Base-by-base conservation (phyloP, 805 yeast species). In the Candida caryicola region DNA sequence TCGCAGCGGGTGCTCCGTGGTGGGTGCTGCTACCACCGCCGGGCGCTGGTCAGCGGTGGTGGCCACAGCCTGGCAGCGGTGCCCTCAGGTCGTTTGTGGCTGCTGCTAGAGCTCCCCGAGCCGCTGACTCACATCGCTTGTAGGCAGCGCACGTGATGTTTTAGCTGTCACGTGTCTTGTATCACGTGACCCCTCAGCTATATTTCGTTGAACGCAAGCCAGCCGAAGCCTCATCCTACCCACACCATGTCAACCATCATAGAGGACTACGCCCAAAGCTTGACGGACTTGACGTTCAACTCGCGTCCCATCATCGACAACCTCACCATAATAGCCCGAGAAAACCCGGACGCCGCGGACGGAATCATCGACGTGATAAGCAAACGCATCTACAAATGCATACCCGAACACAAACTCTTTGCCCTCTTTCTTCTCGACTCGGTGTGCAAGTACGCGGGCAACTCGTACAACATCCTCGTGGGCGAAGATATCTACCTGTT, bases 301-400 rank as follows among this genome's bases (percentile, higher is more conserved):
- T 87, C 96, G 5, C 73, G 88, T 42, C 97, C 97, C 8, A 85
- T 90, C 38, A 93, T 93, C 43, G 82, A 85, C 28, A 84, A 80
- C 31, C 71, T 90, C 52, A 93, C 98, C 6, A 73, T 77, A 29
- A 76, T 89, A 37, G 98, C 99, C 2, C 85, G 79, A 50, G 98
- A 93, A 55, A 87, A 88, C 57, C 74, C 79, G 15, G 75, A 76
- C 31, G 79, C 76, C 38, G 96, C 97, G 6, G 77, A 78, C 37
- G 85, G 82, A 34, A 85, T 93, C 30, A 77, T 85, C 13, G 76
- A 77, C 37, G 86, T 89, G 12, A 77, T 93, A 38, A 87, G 82
- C 48, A 72, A 71, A 36, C 76, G 96, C 59, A 81, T 91, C 34
- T 73, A 75, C 47, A 82, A 77, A 58, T 76, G 93, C 52, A 76